Evolutionary conservation across 176 grass and related monocot species (phyloP).

Genomic region (Carex kokanica): DNA sequence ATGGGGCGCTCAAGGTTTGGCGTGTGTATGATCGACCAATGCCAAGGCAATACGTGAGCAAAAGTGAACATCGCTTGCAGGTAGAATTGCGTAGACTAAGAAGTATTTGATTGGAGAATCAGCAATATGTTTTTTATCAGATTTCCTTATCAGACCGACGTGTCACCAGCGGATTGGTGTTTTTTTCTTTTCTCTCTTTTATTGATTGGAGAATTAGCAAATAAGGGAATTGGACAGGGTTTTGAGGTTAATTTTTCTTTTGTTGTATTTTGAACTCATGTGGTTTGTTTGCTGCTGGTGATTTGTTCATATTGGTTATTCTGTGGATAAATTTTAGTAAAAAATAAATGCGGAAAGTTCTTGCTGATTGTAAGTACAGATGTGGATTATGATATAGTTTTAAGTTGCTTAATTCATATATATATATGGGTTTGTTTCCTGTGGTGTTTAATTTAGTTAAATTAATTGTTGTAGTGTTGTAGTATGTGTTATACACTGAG

Average conservation of each 20-base stretch:
- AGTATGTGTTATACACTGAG: background rate
- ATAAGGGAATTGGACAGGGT: background rate
- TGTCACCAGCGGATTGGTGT: too few species aligned
- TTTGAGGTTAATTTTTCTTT: background rate
- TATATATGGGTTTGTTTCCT: background rate
- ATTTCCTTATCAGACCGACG: too few species aligned
- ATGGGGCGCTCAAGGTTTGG: conserved; percentile 58
- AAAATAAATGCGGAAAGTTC: background rate
- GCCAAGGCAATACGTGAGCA: too few species aligned
- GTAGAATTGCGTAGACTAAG: background rate
- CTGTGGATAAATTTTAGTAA: background rate
- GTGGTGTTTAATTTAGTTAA: background rate
- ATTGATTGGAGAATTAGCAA: background rate
- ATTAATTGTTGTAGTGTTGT: background rate
- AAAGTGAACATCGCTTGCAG: background rate
- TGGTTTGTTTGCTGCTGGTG: background rate
- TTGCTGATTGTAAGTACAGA: background rate
- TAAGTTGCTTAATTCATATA: conserved; percentile 1
- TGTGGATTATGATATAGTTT: background rate
- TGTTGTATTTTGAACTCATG: background rate
- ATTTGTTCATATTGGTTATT: background rate
- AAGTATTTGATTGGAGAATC: background rate
- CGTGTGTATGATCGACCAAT: background rate
- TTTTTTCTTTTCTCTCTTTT: too few species aligned
- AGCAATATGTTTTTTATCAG: background rate